Conservation (phyloP, 2,329 filamentous ascomycete genomes). For the Aspergillus amoenus region DNA sequence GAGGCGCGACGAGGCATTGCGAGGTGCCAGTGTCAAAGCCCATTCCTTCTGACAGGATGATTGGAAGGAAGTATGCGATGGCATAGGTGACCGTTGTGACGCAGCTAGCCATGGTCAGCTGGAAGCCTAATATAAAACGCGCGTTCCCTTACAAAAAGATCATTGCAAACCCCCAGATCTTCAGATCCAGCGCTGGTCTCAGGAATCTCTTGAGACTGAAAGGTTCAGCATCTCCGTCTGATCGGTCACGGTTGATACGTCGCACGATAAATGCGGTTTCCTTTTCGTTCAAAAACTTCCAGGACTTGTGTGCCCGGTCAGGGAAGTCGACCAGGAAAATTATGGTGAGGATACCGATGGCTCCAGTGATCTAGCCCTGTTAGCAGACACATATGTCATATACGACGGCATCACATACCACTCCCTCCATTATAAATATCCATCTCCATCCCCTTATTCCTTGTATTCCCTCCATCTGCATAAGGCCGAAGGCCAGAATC, state of each 20-base stretch:
- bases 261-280: constrained; percentile 53
- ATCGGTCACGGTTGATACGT: constrained; percentile 53
- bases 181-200: constrained; percentile 48
- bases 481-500: constrained; percentile 46
- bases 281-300: constrained; percentile 33
- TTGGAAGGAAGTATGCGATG: constrained; percentile 74
- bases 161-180: constrained; percentile 56
- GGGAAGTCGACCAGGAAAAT: constrained; percentile 42
- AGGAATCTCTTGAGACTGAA: constrained; percentile 51
- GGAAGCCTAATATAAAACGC: too few species aligned
- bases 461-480: constrained; percentile 43
- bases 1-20: constrained; percentile 71
- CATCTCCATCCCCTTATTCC: constrained; percentile 52
- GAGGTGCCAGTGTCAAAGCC: constrained; percentile 62
- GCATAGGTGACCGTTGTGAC: constrained; percentile 73
- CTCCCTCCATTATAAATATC: constrained; percentile 57
- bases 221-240: constrained; percentile 49
- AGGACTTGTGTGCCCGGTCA: constrained; percentile 31
- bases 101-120: constrained; percentile 28
- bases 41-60: constrained; percentile 65
- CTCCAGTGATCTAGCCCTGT: constrained; percentile 23
- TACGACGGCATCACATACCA: constrained; percentile 22
- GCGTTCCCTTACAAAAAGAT: constrained; percentile 50
- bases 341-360: constrained; percentile 30
- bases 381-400: background rate